Base-by-base conservation (phyloP, 495 filamentous ascomycete species). In the Cetradonia linearis region DNA sequence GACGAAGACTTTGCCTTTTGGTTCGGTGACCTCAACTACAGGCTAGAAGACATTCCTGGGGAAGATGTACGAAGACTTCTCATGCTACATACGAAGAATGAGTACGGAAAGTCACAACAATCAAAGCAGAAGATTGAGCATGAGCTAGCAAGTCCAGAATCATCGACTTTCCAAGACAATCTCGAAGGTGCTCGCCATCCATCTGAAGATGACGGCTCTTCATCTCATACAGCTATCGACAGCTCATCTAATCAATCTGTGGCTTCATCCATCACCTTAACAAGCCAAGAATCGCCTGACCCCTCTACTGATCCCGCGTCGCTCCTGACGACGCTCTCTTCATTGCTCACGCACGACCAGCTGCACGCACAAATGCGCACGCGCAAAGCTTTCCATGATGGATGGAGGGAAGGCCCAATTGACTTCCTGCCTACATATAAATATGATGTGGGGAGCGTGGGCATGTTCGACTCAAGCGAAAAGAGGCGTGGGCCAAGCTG, bases 1-100 rank as follows among this genome's bases (percentile, higher is more conserved):
- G 85, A 90, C 50, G 90, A 92, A 62, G 93, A 97, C 69, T 91
- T 95, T 72, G 80, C 85, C 1, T 95, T 97, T 65, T 96, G 91
- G 89, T 90, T 95, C 69, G 94, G 94, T 25, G 94, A 99, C 71
- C 77, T 99, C 10, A 99, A 99, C 71, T 99, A 96, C 67, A 80
- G 94, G 37, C 76, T 99, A 1, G 90, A 95, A 48, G 86, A 84
- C 50, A 82, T 97, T 6, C 86, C 93, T 0, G 90, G 88, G 0
- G 88, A 89, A 52, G 94, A 96, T 71, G 92, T 99, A 36, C 81
- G 94, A 27, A 81, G 84, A 55, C 79, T 96, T 8, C 78, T 99
- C 31, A 85, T 84, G 72, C 78, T 94, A 23, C 91, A 96, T 69
- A 86, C 87, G 1, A 78, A 78, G 27, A 87, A 90, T 58, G 82